A percentile compares a stretch with the other conserved stretches of the same genome.
phyloP scores from a whole-genome alignment of 352 stramenopile species.

The Aphanomyces euteiches region DNA sequence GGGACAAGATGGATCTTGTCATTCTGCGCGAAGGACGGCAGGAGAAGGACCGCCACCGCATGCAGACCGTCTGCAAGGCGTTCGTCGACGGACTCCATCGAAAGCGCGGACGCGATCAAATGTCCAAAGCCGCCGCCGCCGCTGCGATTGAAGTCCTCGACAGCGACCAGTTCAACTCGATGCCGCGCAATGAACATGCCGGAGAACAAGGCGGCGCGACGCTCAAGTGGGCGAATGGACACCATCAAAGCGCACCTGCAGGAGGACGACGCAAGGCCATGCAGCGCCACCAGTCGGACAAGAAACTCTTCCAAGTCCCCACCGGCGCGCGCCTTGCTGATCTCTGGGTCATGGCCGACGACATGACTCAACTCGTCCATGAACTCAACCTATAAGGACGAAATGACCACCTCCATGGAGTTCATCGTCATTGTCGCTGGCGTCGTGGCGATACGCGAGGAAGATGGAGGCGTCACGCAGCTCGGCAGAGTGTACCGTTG shows the following conservation, averaged over 20 bases:
- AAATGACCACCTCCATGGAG: too few relatives aligned
- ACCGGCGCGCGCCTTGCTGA: background rate
- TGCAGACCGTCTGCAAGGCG: background rate
- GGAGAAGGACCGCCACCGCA: background rate
- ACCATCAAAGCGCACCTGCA: background rate
- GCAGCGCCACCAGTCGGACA: background rate
- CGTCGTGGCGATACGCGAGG: background rate
- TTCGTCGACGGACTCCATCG: background rate
- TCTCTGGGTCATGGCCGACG: background rate
- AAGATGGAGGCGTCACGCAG: background rate
- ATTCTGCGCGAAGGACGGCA: conserved; percentile 42
- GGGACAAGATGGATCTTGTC: conserved; percentile 51
- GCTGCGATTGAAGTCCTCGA: background rate
- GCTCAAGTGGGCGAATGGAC: background rate
- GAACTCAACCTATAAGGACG: background rate
- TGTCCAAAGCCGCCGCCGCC: background rate
- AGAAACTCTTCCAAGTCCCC: background rate
- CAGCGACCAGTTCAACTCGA: background rate
- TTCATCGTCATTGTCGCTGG: background rate
- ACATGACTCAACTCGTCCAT: background rate
- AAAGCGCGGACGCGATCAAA: background rate
- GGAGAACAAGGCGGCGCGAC: background rate
- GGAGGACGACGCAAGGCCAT: background rate
- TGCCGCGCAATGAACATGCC: background rate
- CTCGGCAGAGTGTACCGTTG: background rate